Evolutionary conservation across 106 monocot genomes (phyloP), one percentile per base, ranked within the genome.

Genomic region (Dendrobium officinale): DNA sequence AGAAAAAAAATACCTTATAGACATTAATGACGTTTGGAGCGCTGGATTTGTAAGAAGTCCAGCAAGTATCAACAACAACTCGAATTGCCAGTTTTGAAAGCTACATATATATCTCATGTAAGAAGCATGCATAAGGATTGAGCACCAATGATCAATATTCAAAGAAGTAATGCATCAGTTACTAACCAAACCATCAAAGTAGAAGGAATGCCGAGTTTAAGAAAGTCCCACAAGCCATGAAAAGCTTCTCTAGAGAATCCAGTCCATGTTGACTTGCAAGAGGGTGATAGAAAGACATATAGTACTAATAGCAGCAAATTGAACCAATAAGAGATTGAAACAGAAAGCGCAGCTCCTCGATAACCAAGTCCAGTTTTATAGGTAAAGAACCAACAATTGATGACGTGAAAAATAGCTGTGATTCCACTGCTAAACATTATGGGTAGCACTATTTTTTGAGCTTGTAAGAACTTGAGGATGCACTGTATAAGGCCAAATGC

Each of bases 401-500:
- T n/a, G 73, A 85, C 27, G 27, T 94, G 94, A 54, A 94, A 7
- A 27, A 91, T 18, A 22, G 83, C 68, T 45, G 94, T 92, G 22
- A 86, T 49, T 41, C 89, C 89, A 48, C 87, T 86, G 81, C 79
- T 78, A 55, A 88, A 22, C 76, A 91, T 42, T 88, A 94, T 86
- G 5, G 89, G 91, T 22, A 80, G 5, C 6, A 91, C 89, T 42
- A 86, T 85, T 77, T 88, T 94, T 80, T 94, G 94, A 33, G 86
- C 84, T 68, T 88, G 88, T 31, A 88, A 79, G 75, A 88, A 88
- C 55, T 61, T 86, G 67, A 78, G 41, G 11, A 70, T 84, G 79
- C 91, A 88, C 55, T 91, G 94, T 4, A 91, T 86, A 10, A 89
- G 77, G 58, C 86, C 91, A 68, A 88, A 94, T 26, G 91, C 89